phyloP scores from a whole-genome alignment of 768 basidiomycete genomes.

The Kwoniella mangroviensis region DNA sequence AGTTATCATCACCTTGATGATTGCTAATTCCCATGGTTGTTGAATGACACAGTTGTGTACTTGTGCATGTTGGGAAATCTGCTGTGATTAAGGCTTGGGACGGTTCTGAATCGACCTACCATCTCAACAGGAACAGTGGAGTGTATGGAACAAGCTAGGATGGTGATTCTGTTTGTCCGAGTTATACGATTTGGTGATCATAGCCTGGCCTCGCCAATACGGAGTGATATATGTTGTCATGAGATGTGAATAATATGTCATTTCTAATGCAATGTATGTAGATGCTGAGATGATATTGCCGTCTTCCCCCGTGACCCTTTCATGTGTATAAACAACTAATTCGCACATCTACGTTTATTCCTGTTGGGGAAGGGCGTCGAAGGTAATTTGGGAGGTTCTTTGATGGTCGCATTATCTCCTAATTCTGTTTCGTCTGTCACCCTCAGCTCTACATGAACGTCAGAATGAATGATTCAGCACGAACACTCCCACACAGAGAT shows the following conservation, averaged over 20 bases:
- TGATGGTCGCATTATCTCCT: slow-evolving; percentile 81
- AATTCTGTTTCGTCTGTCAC: slow-evolving; percentile 82
- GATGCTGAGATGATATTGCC: background rate
- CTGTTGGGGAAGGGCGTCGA: slow-evolving; percentile 55
- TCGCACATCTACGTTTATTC: slow-evolving; percentile 36
- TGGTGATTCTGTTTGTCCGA: background rate
- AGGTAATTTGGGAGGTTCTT: slow-evolving; percentile 61
- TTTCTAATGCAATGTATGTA: background rate
- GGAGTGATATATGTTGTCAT: background rate
- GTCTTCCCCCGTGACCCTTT: background rate
- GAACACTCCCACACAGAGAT: too few relatives aligned
- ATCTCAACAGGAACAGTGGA: too few relatives aligned
- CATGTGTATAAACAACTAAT: background rate
- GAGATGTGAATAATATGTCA: background rate
- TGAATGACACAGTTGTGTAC: background rate
- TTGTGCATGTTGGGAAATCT: slow-evolving; percentile 2
- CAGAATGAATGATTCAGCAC: background rate
- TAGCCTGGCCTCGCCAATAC: too few relatives aligned
- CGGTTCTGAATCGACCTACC: background rate
- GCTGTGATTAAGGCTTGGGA: background rate
- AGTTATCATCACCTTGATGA: background rate
- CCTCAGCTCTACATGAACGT: slow-evolving; percentile 64
- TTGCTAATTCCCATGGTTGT: background rate
- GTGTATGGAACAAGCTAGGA: too few relatives aligned
- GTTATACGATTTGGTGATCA: too few relatives aligned